Conservation (phyloP, 805 yeast genomes). For the Candida gorgasii region DNA sequence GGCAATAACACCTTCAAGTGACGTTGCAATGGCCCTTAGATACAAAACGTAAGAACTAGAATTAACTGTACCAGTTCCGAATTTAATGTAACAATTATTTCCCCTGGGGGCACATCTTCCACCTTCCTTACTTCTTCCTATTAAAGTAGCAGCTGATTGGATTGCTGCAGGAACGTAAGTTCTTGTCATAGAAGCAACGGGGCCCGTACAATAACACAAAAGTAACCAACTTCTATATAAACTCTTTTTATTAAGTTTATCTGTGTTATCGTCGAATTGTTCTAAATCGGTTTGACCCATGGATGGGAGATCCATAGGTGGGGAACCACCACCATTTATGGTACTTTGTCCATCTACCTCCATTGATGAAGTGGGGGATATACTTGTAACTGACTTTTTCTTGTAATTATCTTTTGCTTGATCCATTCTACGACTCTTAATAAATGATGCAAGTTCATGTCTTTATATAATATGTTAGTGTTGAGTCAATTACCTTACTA, state of each 20-base stretch:
- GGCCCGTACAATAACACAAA: slow-evolving; percentile 43
- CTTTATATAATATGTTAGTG: too few species aligned
- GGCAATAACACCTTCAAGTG: slow-evolving; percentile 38
- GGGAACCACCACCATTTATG: too few species aligned
- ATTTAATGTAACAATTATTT: slow-evolving; percentile 37
- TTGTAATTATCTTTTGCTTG: too few species aligned
- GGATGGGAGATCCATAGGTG: too few species aligned
- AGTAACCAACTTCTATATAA: slow-evolving; percentile 34
- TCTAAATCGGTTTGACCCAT: too few species aligned
- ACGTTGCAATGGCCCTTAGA: slow-evolving; percentile 36
- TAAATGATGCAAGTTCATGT: too few species aligned
- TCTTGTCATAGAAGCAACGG: slow-evolving; percentile 41
- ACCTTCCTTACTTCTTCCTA: slow-evolving; percentile 30
- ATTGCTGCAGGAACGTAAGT: slow-evolving; percentile 43
- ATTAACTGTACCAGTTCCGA: slow-evolving; percentile 36
- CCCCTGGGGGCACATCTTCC: slow-evolving; percentile 27
- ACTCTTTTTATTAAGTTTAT: neutral
- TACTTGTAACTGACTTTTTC: too few species aligned
- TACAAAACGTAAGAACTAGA: slow-evolving; percentile 38
- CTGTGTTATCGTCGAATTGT: slow-evolving; percentile 9
- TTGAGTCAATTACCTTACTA: slow-evolving; percentile 2
- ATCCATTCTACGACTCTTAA: too few species aligned
- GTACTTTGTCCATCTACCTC: too few species aligned
- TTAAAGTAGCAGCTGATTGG: slow-evolving; percentile 33
- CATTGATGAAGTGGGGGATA: too few species aligned